phyloP scores from a whole-genome alignment of 2,329 filamentous ascomycete species.

The Periconia sp. region DNA sequence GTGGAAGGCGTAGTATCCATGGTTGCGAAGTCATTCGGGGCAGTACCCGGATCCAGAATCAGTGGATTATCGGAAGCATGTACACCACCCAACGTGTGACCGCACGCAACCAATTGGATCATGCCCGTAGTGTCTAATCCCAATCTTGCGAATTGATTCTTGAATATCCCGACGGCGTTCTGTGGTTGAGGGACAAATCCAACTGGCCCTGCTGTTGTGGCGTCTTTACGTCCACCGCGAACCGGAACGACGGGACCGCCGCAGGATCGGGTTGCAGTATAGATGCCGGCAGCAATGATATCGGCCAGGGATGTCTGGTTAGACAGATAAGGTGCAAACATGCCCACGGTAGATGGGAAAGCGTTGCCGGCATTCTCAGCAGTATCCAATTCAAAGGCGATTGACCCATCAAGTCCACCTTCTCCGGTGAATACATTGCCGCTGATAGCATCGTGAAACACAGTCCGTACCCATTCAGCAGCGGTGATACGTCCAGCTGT shows the following conservation, averaged over 20 bases:
- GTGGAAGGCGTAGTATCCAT: constrained; percentile 55
- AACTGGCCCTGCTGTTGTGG: constrained; percentile 52
- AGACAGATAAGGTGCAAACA: constrained; percentile 61
- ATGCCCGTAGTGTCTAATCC: constrained; percentile 63
- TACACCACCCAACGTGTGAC: constrained; percentile 67
- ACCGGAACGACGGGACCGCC: constrained; percentile 63
- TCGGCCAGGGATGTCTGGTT: constrained; percentile 61
- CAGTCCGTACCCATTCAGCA: constrained; percentile 67
- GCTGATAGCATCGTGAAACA: constrained; percentile 68
- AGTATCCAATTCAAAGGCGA: constrained; percentile 64
- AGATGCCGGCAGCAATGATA: constrained; percentile 64
- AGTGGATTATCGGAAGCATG: constrained; percentile 61
- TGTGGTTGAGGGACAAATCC: constrained; percentile 65
- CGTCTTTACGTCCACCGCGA: constrained; percentile 62
- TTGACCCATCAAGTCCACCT: constrained; percentile 65
- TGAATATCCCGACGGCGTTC: constrained; percentile 60
- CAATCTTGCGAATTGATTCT: constrained; percentile 63
- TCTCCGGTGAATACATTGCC: constrained; percentile 52
- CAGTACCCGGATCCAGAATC: constrained; percentile 56
- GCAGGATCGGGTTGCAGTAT: constrained; percentile 64
- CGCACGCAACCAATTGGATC: constrained; percentile 67
- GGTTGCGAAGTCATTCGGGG: constrained; percentile 51
- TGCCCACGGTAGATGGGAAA: constrained; percentile 50
- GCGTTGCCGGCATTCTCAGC: constrained; percentile 64
- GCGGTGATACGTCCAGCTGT: constrained; percentile 61